phyloP scores from a whole-genome alignment of 2,329 filamentous ascomycete genomes.

The Neofusicoccum cordaticola region DNA sequence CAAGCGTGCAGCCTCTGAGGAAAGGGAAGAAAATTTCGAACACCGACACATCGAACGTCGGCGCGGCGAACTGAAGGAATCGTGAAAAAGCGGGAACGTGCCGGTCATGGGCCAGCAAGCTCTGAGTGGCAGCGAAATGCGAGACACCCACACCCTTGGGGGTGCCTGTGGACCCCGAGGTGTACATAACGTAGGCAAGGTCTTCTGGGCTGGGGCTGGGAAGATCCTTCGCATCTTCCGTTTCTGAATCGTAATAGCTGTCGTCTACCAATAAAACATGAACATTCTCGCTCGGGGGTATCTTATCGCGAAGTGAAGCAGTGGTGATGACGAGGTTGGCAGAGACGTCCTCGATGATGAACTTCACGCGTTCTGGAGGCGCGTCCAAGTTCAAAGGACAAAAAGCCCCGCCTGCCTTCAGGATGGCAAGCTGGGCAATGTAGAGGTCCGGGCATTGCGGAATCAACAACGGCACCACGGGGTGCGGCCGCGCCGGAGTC shows the following conservation, averaged over 20 bases:
- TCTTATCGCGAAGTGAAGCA: constrained; percentile 39
- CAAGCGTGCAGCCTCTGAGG: constrained; percentile 68
- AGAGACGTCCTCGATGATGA: constrained; percentile 75
- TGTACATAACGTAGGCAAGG: constrained; percentile 89
- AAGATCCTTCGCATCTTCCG: neutral
- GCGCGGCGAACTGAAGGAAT: constrained; percentile 88
- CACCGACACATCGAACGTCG: constrained; percentile 90
- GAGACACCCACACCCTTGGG: constrained; percentile 86
- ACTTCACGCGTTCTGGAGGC: constrained; percentile 71
- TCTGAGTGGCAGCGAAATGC: constrained; percentile 76
- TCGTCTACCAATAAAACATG: constrained; percentile 44
- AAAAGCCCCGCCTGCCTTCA: constrained; percentile 81
- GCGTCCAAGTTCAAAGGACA: constrained; percentile 79
- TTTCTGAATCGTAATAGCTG: neutral
- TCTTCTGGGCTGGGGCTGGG: constrained; percentile 24
- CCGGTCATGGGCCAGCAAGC: constrained; percentile 73
- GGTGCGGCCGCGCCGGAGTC: constrained; percentile 27
- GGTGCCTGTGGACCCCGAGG: constrained; percentile 82
- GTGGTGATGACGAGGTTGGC: constrained; percentile 68
- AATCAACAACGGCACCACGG: constrained; percentile 71
- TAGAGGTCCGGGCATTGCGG: constrained; percentile 78
- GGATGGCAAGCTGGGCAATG: constrained; percentile 69
- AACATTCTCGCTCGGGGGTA: constrained; percentile 36
- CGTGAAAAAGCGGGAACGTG: constrained; percentile 73
- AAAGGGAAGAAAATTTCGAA: constrained; percentile 94